Evolutionary conservation across 352 stramenopile genomes (phyloP).

Genomic region (Pythium grandisporangium): DNA sequence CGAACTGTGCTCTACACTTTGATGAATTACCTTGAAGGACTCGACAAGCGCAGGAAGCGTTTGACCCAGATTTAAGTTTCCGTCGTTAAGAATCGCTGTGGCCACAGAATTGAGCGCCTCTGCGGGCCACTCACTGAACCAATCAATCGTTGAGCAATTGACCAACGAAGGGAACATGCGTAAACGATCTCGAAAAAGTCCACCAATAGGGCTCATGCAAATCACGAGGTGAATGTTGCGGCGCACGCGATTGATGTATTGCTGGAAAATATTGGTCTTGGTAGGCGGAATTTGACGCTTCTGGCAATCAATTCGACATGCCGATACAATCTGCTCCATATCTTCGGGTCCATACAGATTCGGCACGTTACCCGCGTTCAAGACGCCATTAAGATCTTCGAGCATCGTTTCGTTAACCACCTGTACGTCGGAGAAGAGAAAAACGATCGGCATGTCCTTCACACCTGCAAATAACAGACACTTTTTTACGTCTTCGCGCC

Average conservation of each 20-base stretch:
- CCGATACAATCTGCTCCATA: conserved; percentile 86
- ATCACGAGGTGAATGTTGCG: conserved; percentile 90
- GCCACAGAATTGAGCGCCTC: conserved; percentile 80
- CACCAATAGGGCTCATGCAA: conserved; percentile 79
- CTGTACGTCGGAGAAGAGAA: conserved; percentile 93
- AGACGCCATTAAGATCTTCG: conserved; percentile 91
- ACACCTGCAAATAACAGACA: conserved; percentile 85
- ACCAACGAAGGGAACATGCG: conserved; percentile 86
- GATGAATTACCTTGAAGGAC: conserved; percentile 85
- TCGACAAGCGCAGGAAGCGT: conserved; percentile 52
- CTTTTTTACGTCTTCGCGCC: conserved; percentile 91
- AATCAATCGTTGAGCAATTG: conserved; percentile 85
- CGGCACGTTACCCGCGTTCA: conserved; percentile 93
- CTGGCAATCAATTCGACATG: conserved; percentile 88
- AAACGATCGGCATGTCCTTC: conserved; percentile 88
- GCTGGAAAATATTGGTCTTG: conserved; percentile 92
- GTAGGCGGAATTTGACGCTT: conserved; percentile 88
- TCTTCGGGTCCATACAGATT: conserved; percentile 92
- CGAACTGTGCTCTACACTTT: conserved; percentile 80
- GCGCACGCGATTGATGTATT: conserved; percentile 90
- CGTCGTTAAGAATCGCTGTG: conserved; percentile 77
- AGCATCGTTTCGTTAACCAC: conserved; percentile 94
- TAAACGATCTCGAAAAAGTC: conserved; percentile 68
- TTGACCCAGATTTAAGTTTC: conserved; percentile 55
- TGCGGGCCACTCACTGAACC: conserved; percentile 84